phyloP scores from a whole-genome alignment of 2,329 filamentous ascomycete genomes.

The Fusarium buxicola region DNA sequence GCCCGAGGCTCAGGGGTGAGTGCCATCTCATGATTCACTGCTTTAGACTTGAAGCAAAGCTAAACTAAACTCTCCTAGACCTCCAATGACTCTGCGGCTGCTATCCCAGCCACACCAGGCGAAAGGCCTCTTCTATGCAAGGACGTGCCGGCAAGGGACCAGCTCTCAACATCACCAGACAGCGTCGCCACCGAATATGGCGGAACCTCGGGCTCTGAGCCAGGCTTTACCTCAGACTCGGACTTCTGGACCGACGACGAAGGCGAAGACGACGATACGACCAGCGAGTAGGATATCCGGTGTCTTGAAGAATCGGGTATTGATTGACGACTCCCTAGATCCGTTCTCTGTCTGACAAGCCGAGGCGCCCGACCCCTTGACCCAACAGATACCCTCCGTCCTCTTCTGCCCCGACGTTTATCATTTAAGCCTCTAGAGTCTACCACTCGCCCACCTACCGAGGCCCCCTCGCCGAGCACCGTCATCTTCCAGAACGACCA shows the following conservation, averaged over 20 bases:
- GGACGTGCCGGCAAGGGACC: conserved; percentile 1
- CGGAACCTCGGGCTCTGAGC: conserved; percentile 40
- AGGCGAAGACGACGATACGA: conserved; percentile 38
- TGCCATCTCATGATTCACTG: background rate
- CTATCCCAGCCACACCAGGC: background rate
- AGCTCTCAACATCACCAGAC: conserved; percentile 8
- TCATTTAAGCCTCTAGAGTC: conserved; percentile 25
- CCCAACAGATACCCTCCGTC: conserved; percentile 12
- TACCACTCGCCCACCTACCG: background rate
- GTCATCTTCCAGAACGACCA: conserved; percentile 53
- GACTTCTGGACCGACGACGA: conserved; percentile 40
- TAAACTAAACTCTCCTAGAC: background rate
- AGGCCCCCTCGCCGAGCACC: background rate
- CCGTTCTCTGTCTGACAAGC: conserved; percentile 29
- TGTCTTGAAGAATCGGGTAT: background rate
- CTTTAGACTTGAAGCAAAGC: background rate
- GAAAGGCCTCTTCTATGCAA: conserved; percentile 17
- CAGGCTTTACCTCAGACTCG: conserved; percentile 32
- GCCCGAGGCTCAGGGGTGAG: conserved; percentile 15
- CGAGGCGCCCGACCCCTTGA: conserved; percentile 15
- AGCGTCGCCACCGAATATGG: conserved; percentile 21
- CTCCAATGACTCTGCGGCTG: background rate
- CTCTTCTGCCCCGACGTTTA: conserved; percentile 13
- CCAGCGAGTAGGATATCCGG: conserved; percentile 34
- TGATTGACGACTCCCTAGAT: conserved; percentile 21